Conservation (phyloP, 2,329 filamentous ascomycete species). For the Alternaria arborescens region DNA sequence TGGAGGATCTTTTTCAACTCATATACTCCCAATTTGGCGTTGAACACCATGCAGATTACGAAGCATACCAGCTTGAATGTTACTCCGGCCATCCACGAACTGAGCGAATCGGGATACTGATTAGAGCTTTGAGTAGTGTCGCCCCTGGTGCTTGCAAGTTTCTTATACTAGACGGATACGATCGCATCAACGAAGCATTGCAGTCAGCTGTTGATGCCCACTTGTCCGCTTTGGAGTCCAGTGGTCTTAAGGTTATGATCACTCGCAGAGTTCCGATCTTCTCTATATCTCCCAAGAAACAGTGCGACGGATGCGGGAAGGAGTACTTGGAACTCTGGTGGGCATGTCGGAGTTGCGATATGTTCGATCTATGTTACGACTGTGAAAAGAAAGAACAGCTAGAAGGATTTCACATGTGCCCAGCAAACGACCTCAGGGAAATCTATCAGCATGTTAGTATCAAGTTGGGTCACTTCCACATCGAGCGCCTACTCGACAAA, state of each 20-base stretch:
- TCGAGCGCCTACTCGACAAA: neutral
- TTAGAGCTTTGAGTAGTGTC: neutral
- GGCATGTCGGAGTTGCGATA: neutral
- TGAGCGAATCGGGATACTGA: neutral
- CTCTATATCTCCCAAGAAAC: neutral
- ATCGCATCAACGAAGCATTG: neutral
- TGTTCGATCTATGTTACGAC: neutral
- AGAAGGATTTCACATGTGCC: neutral
- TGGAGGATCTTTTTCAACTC: neutral
- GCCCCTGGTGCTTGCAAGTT: neutral
- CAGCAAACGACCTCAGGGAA: rapidly evolving
- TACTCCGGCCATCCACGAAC: rapidly evolving
- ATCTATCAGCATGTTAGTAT: neutral
- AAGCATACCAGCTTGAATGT: neutral
- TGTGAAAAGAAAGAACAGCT: neutral
- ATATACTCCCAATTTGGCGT: neutral
- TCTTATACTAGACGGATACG: neutral
- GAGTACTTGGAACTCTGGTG: no score
- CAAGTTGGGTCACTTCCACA: neutral
- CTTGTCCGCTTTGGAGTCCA: neutral
- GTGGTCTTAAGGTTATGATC: neutral
- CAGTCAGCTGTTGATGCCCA: neutral
- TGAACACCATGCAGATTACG: neutral
- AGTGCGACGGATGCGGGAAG: neutral
- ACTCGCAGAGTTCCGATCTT: neutral